phyloP scores from a whole-genome alignment of 139 green algal species.

The Coccomyxa sp. region DNA sequence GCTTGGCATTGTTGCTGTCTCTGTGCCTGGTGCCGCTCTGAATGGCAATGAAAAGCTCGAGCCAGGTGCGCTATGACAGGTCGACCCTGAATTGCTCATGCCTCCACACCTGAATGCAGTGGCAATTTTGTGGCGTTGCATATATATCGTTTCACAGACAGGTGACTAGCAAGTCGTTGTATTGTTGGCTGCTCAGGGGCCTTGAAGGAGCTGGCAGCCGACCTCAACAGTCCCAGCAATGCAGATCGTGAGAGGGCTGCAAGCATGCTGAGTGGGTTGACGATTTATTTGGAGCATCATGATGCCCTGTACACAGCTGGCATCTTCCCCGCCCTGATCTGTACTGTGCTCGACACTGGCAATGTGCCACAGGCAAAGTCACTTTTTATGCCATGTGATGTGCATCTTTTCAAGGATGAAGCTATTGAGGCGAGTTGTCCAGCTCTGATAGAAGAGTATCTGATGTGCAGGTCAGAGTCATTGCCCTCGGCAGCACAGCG shows the following conservation, averaged over 20 bases:
- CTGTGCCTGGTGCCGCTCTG: not conserved
- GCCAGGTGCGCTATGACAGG: not conserved
- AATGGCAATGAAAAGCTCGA: not conserved
- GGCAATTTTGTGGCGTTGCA: too few species aligned
- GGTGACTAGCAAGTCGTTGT: too few species aligned
- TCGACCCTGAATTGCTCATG: not conserved
- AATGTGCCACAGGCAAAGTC: slow-evolving; percentile 5
- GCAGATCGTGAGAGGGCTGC: slow-evolving; percentile 22
- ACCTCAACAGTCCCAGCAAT: slow-evolving; percentile 2
- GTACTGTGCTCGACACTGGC: slow-evolving; percentile 3
- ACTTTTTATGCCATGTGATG: too few species aligned
- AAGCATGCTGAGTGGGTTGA: slow-evolving; percentile 19
- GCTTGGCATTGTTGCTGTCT: too few species aligned
- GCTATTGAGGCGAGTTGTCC: too few species aligned
- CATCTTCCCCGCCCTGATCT: slow-evolving; percentile 15
- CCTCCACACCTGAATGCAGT: not conserved
- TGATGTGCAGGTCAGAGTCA: slow-evolving; percentile 17
- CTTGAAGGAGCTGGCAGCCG: slow-evolving; percentile 11
- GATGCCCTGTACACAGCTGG: slow-evolving; percentile 11
- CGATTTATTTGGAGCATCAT: slow-evolving; percentile 25
- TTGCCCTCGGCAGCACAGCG: slow-evolving; percentile 21
- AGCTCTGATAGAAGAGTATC: too few species aligned
- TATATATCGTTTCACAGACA: too few species aligned
- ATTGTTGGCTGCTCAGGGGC: slow-evolving; percentile 5
- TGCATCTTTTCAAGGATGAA: too few species aligned